Conservation (phyloP, 768 basidiomycete genomes). For the Chlorophyllum brunneum region DNA sequence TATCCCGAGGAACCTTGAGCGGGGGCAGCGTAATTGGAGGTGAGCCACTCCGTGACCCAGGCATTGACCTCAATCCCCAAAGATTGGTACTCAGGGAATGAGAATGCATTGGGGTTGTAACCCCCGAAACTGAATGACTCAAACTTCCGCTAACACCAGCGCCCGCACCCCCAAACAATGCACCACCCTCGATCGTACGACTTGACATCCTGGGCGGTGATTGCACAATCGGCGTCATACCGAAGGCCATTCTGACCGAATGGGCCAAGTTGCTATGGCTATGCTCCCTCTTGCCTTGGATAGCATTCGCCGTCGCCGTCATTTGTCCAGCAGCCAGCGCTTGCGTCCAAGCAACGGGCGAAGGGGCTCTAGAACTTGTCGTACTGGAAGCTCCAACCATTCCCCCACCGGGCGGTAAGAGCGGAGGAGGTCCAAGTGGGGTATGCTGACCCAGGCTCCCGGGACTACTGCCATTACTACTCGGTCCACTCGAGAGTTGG, state of each 20-base stretch:
- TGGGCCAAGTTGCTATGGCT: slow-evolving; percentile 72
- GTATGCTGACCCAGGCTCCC: slow-evolving; percentile 40
- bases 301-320: slow-evolving; percentile 20
- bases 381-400: slow-evolving; percentile 29
- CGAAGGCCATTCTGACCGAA: slow-evolving; percentile 83
- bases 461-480: slow-evolving; percentile 63
- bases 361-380: slow-evolving; percentile 57
- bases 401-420: slow-evolving; percentile 14
- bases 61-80: slow-evolving; percentile 32
- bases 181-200: slow-evolving; percentile 20
- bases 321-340: slow-evolving; percentile 19
- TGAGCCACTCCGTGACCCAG: slow-evolving; percentile 58
- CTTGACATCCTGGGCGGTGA: slow-evolving; percentile 37
- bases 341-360: slow-evolving; percentile 43
- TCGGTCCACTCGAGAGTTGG: slow-evolving; percentile 60
- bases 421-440: slow-evolving; percentile 15
- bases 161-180: slow-evolving; percentile 21
- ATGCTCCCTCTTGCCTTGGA: slow-evolving; percentile 21
- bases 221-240: slow-evolving; percentile 80
- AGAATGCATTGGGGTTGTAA: slow-evolving; percentile 18
- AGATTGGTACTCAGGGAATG: slow-evolving; percentile 12
- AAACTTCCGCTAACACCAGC: slow-evolving; percentile 13
- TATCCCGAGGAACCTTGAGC: slow-evolving; percentile 39
- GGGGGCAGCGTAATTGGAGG: slow-evolving; percentile 75
- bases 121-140: slow-evolving; percentile 13